Percentiles rank a stretch among this genome's conserved stretches.
phyloP scores from a whole-genome alignment of 345 rosid species.

The Psidium guajava region DNA sequence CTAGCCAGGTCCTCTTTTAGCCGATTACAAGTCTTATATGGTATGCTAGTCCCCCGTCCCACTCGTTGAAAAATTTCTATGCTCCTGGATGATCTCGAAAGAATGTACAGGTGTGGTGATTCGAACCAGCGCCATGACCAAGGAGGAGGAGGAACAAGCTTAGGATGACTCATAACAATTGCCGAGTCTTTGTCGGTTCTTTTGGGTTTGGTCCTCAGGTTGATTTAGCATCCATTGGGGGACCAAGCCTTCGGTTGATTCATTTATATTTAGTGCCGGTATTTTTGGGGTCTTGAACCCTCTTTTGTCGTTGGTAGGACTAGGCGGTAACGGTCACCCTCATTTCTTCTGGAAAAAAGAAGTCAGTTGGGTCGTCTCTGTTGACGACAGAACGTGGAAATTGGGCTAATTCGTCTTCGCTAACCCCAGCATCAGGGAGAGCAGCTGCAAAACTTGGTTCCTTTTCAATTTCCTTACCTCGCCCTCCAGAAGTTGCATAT shows the following conservation, averaged over 20 bases:
- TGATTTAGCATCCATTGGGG: neutral
- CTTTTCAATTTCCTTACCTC: neutral
- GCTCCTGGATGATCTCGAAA: neutral
- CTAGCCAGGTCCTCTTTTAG: no score
- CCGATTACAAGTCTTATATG: neutral
- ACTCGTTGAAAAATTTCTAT: neutral
- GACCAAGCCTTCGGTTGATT: neutral
- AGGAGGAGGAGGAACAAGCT: neutral
- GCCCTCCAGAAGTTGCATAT: neutral
- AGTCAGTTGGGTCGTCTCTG: neutral
- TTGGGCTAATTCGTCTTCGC: neutral
- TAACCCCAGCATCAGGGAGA: neutral
- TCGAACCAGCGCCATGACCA: neutral
- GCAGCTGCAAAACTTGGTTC: neutral
- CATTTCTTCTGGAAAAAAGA: neutral
- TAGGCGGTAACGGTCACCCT: neutral
- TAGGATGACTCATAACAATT: neutral
- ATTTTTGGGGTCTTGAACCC: neutral
- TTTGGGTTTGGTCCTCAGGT: neutral
- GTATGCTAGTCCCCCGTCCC: neutral
- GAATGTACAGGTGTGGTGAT: neutral
- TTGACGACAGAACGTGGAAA: neutral
- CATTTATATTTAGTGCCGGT: neutral
- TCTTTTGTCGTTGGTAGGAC: neutral
- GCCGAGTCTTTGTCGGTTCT: neutral